Base-by-base conservation (phyloP, 306 rosid genomes). In the Luffa acutangula region DNA sequence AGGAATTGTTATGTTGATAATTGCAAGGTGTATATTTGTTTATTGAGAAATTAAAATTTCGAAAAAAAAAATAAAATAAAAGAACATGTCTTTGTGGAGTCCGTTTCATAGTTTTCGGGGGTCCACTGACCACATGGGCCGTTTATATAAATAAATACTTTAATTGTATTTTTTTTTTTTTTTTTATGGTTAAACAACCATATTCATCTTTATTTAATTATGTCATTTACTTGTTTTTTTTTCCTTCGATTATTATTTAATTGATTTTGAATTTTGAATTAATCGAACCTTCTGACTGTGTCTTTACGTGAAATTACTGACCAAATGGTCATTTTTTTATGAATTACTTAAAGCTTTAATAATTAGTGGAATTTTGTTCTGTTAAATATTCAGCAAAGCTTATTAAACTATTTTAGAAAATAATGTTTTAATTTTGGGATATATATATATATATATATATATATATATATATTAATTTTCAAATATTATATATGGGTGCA, bases 121-220 rank as follows among this genome's bases (percentile, higher is more conserved):
- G 72, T 84, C 97, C 96, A 85, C 88, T 79, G 81, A 84, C 90
- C 97, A 92, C 95, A 92, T 92, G 98, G 91, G 85, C 85, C 86
- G 81, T 90, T 87, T 85, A 80, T 87, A 85, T 77, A 75, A 89
- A 83, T 82, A 84, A 87, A 65, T 82, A 52, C 69, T 59, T 48
- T 80, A 75, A 48, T 78, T 76, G 78, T 82, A 49, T 42, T 64
- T 75, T 71, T 79, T 25, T 33, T 37, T 42, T 46, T 25, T 31
- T 73, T 77, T 59, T 33, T 53, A 25, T 67, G 31, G 78, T 74
- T 74, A 74, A 74, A 74, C 78, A 51, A 34, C 78, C 46, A 56
- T 76, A 13, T 39, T 37, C 67, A 39, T 76, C 51, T 54, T 36
- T 56, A 5, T 76, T 76, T 81, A 57, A 37, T 56, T 60, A 43